A percentile compares a stretch with the other conserved stretches of the same genome.
phyloP scores from a whole-genome alignment of 176 grass and related monocot genomes.

The Otatea glauca region DNA sequence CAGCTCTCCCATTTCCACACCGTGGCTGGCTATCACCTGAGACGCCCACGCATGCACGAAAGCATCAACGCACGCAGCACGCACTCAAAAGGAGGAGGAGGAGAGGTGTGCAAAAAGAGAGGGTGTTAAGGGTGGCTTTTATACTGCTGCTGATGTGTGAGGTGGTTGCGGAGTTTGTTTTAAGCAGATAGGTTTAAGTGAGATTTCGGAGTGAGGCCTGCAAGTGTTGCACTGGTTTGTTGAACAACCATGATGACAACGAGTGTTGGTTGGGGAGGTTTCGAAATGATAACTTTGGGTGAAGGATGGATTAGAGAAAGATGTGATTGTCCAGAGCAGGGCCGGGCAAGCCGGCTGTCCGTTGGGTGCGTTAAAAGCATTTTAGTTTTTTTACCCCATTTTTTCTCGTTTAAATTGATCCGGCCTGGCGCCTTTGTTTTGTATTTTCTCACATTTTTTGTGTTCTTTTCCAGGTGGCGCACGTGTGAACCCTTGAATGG shows the following conservation, averaged over 20 bases:
- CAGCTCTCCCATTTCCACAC: background rate
- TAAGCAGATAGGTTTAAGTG: conserved; percentile 48
- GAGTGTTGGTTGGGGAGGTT: conserved; percentile 32
- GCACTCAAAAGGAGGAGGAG: background rate
- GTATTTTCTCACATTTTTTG: no score
- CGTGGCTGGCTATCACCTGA: background rate
- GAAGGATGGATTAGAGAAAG: background rate
- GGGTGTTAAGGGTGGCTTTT: background rate
- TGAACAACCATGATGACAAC: conserved; percentile 31
- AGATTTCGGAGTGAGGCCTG: conserved; percentile 2
- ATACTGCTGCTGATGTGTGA: background rate
- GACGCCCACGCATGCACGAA: no score
- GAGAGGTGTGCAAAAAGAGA: background rate
- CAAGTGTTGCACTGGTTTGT: conserved; percentile 25
- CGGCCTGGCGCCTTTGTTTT: no score
- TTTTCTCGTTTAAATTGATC: no score
- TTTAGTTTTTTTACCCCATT: no score
- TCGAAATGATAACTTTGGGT: conserved; percentile 27
- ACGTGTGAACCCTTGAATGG: no score
- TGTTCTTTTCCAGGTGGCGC: no score
- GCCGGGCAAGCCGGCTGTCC: no score
- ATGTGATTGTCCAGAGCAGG: background rate
- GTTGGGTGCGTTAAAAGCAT: no score
- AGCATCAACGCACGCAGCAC: background rate
- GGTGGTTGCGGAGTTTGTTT: conserved; percentile 33